Base-by-base conservation (phyloP, 306 rosid species). In the Quercus ilex region DNA sequence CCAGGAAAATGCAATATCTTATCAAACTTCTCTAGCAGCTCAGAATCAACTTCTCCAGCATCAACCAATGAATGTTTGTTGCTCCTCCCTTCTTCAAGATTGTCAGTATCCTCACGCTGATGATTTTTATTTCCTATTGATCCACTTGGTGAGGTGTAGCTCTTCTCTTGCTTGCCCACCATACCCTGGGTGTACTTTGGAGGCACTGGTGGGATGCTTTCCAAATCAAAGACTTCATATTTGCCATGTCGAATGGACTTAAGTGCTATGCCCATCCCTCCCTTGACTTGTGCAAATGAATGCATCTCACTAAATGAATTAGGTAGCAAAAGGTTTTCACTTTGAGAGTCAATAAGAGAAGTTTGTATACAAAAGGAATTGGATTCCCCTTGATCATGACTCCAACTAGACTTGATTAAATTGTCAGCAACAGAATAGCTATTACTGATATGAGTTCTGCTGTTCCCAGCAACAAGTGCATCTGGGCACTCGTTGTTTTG, bases 21-120 rank as follows among this genome's bases (percentile, higher is more conserved):
- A 43, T 87, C 93, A 76, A 92, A 87, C 14, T 87, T 55, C 35
- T 87, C 93, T 0, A 92, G 56, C 52, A 89, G 60, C 69, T 85
- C 90, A 43, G 13, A 57, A 59, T 81, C 89, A 17, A 71, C 71
- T 26, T 77, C 58, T 23, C 69, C 83, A 33, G 68, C 62, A 77
- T 71, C 65, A 35, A 65, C 65, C 18, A 88, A 88, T 28, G 91
- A 81, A 46, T 83, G 56, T 74, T 88, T 88, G 75, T 69, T 77
- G 5, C 77, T 86, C 80, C 89, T 86, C 55, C 76, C 85, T 33
- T 58, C 88, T 77, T 88, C 78, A 19, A 8, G 72, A 71, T 86
- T 79, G 43, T 76, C 78, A 59, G 43, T 28, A 19, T 51, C 76
- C 25, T 80, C 76, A 7, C 76, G 58, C 71, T 55, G 58, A 77